Conservation (phyloP, 345 rosid genomes). For the Eucalyptus lansdowneana region DNA sequence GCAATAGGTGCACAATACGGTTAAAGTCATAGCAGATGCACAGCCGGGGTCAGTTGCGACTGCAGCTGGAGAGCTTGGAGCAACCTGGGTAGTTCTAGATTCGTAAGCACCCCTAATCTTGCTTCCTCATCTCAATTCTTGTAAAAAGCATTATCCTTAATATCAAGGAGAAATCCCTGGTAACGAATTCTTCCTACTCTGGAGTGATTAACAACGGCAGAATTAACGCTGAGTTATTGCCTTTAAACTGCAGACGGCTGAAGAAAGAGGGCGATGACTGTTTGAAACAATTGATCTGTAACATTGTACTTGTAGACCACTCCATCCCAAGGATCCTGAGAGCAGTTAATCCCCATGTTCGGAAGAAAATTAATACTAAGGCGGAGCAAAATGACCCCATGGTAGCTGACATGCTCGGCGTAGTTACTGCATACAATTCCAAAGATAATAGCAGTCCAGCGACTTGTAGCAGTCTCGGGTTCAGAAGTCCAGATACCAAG, state of each 20-base stretch:
- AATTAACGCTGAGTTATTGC: background rate
- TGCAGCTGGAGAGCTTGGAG: slow-evolving; percentile 8
- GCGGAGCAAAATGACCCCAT: background rate
- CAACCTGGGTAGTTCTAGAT: slow-evolving; percentile 25
- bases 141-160: background rate
- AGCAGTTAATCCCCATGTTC: slow-evolving; percentile 2
- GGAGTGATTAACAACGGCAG: background rate
- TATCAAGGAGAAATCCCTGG: background rate
- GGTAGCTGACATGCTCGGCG: background rate
- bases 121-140: background rate
- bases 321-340: slow-evolving; percentile 12
- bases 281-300: slow-evolving; percentile 17
- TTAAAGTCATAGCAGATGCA: slow-evolving; percentile 11
- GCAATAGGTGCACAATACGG: slow-evolving; percentile 8
- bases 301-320: slow-evolving; percentile 19
- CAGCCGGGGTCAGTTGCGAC: slow-evolving; percentile 10
- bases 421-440: background rate
- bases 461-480: slow-evolving; percentile 2
- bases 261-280: slow-evolving; percentile 22
- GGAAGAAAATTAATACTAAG: background rate
- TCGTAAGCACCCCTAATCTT: background rate
- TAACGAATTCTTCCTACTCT: background rate
- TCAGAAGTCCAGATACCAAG: background rate
- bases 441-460: background rate
- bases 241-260: slow-evolving; percentile 5